Conservation (phyloP, 2,329 filamentous ascomycete species). For the Thielaviopsis cerberus region DNA sequence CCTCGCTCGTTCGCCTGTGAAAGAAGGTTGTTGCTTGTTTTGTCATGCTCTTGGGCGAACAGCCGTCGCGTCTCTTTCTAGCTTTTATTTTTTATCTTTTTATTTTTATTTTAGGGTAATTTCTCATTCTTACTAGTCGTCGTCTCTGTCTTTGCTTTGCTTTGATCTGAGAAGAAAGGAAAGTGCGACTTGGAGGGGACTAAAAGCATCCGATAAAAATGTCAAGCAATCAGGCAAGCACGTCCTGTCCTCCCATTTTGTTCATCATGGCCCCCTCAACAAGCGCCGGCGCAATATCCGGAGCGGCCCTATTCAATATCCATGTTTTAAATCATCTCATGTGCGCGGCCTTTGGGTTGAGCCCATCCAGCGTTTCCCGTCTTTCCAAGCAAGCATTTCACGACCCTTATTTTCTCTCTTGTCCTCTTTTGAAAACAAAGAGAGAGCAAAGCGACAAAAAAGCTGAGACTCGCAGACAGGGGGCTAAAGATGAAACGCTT, state of each 20-base stretch:
- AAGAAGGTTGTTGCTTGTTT: too few species aligned
- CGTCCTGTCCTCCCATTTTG: not conserved
- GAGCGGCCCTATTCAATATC: not conserved
- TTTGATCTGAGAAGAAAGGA: not conserved
- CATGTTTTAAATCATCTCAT: not conserved
- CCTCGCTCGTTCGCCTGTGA: not conserved
- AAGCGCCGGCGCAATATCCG: not conserved
- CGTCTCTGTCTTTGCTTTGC: not conserved
- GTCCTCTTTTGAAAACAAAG: too few species aligned
- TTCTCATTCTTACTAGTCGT: too few species aligned
- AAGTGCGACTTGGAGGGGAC: not conserved
- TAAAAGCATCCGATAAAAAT: not conserved
- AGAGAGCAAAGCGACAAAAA: not conserved
- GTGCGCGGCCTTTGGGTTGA: not conserved
- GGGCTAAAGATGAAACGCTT: conserved; percentile 1
- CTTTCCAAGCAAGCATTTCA: too few species aligned
- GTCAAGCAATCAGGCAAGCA: not conserved
- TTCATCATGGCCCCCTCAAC: not conserved
- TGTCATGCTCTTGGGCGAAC: too few species aligned
- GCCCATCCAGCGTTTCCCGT: not conserved
- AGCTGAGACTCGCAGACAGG: not conserved
- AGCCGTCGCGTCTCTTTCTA: too few species aligned
- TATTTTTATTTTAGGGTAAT: too few species aligned
- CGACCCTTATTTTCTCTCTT: not conserved
- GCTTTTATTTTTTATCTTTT: too few species aligned